Evolutionary conservation across 2,329 filamentous ascomycete species (phyloP), one percentile per base, ranked within the genome.

Genomic region (Diaporthe nobilis): DNA sequence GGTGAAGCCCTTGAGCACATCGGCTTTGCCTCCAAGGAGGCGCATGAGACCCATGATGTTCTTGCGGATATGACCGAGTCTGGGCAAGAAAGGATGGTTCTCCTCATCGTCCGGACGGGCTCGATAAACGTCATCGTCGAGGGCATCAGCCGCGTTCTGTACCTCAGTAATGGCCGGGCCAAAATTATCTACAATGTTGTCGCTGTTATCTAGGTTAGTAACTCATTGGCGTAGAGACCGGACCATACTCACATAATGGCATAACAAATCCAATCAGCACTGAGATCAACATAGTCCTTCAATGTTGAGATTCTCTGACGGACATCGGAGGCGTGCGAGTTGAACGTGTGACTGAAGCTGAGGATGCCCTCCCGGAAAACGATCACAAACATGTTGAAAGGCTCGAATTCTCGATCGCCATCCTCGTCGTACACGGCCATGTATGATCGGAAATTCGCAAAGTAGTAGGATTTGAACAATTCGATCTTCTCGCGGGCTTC

Each of bases 231-330:
- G 17, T 34, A 72, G 20, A 10, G 2, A 20, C 20, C 28, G 53
- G 7, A 22, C 6, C 20, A 1, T 73, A 86, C 93, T 89, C 88
- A 95, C 93, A 99, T 98, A 82, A 99, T 90, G 58, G 97, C 97
- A 83, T 99, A 99, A 87, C 97, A 99, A 80, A 98, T 97, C 96
- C 97, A 99, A 85, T 99, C 97, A 79, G 95, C 96, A 82, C 95
- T 98, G 53, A 99, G 89, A 77, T 96, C 93, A 80, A 98, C 94
- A 82, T 98, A 98, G 82, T 99, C 97, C 82, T 98, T 96, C 74
- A 99, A 89, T 79, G 95, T 94, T 34, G 95, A 93, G 81, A 99
- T 98, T 84, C 97, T 92, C 87, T 94, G 95, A 79, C 96, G 92
- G 37, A 99, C 97, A 78, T 97, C 95, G 58, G 93, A 90, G 17